A percentile compares a stretch with the other conserved stretches of the same genome.
phyloP scores from a whole-genome alignment of 371 early-diverging fungal genomes.

The Circinella minor region DNA sequence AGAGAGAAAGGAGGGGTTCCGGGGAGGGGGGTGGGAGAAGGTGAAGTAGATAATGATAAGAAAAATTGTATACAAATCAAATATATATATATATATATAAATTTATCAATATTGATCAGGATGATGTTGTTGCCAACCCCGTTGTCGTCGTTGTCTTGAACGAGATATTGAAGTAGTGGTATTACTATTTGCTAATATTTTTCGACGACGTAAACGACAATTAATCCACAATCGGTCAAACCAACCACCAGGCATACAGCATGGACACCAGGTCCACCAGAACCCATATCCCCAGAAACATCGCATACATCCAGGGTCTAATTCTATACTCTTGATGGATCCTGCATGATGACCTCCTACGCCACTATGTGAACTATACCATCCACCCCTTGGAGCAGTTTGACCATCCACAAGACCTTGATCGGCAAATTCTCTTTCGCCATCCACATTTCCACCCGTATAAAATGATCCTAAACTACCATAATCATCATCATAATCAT shows the following conservation, averaged over 20 bases:
- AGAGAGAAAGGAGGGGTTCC: background rate
- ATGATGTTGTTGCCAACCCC: constrained; percentile 27
- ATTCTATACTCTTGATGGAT: constrained; percentile 49
- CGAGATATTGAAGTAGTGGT: constrained; percentile 4
- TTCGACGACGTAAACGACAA: constrained; percentile 17
- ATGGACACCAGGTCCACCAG: constrained; percentile 54
- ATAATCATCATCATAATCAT: constrained; percentile 26
- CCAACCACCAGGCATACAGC: constrained; percentile 56
- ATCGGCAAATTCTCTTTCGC: constrained; percentile 27
- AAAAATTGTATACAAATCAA: background rate
- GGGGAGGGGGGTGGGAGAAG: background rate
- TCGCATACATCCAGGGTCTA: constrained; percentile 42
- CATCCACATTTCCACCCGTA: background rate
- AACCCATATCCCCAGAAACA: constrained; percentile 48
- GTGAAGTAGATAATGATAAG: background rate
- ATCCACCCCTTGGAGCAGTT: constrained; percentile 7
- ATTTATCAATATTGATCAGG: constrained; percentile 16
- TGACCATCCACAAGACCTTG: constrained; percentile 33
- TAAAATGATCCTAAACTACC: constrained; percentile 22
- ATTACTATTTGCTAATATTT: background rate
- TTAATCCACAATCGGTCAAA: constrained; percentile 44
- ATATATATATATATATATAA: background rate
- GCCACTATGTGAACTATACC: constrained; percentile 10
- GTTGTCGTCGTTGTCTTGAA: constrained; percentile 15
- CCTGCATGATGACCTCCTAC: constrained; percentile 4